Evolutionary conservation across 2,329 filamentous ascomycete genomes (phyloP).

Genomic region (Fusarium sp.): DNA sequence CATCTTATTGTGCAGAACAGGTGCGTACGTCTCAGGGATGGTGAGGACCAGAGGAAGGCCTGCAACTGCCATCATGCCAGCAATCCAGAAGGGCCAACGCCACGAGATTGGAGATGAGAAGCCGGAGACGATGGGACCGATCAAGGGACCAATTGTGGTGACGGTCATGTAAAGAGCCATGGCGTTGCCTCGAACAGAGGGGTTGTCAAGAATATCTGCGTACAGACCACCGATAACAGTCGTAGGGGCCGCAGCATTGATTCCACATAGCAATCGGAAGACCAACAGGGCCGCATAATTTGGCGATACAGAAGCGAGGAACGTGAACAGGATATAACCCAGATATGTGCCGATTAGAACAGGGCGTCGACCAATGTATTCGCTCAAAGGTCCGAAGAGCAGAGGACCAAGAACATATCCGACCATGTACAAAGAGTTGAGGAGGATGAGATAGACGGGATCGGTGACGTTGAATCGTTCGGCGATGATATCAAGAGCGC

Average conservation of each 20-base stretch:
- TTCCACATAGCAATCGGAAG: conserved; percentile 52
- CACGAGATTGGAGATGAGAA: conserved; percentile 60
- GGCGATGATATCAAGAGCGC: conserved; percentile 51
- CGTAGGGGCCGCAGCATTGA: conserved; percentile 51
- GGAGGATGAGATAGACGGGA: conserved; percentile 46
- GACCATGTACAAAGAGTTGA: conserved; percentile 53
- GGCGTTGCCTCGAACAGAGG: conserved; percentile 48
- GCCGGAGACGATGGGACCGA: conserved; percentile 64
- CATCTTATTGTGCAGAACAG: conserved; percentile 62
- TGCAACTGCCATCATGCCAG: conserved; percentile 46
- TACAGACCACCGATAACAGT: conserved; percentile 51
- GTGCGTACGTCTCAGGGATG: conserved; percentile 60
- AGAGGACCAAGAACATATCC: conserved; percentile 52
- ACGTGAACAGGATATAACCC: conserved; percentile 50
- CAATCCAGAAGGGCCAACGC: conserved; percentile 56
- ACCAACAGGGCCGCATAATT: conserved; percentile 57
- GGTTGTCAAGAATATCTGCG: conserved; percentile 49
- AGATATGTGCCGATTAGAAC: conserved; percentile 50
- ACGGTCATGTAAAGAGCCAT: conserved; percentile 52
- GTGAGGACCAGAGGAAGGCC: conserved; percentile 51
- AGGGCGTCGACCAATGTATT: conserved; percentile 50
- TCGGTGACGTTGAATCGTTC: conserved; percentile 45
- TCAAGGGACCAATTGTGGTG: conserved; percentile 51
- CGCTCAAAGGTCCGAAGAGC: conserved; percentile 51
- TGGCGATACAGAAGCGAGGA: conserved; percentile 53